A percentile compares a stretch with the other conserved stretches of the same genome.
phyloP scores from a whole-genome alignment of 1,284 basidiomycete genomes.

The Microbotryum silenes-acaulis region DNA sequence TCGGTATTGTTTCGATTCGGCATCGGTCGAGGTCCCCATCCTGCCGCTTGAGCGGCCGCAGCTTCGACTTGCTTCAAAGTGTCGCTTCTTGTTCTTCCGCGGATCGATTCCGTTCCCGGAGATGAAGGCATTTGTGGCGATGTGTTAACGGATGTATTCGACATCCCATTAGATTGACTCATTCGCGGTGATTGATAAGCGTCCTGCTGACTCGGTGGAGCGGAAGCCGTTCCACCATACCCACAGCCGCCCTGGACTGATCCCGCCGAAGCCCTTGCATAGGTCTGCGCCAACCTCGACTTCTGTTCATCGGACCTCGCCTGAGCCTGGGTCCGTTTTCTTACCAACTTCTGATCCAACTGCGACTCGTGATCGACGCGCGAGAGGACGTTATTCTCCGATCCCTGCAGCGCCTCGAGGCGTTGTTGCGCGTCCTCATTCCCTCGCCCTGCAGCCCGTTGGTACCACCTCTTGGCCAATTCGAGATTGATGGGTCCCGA shows the following conservation, averaged over 20 bases:
- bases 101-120: background rate
- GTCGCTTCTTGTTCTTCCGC: constrained; percentile 7
- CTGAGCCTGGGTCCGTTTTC: constrained; percentile 73
- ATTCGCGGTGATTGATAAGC: background rate
- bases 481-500: constrained; percentile 57
- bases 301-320: constrained; percentile 47
- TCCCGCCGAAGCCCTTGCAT: background rate
- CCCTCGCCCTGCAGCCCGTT: constrained; percentile 60
- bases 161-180: constrained; percentile 1
- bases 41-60: constrained; percentile 17
- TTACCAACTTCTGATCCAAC: constrained; percentile 68
- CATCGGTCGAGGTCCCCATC: constrained; percentile 18
- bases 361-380: constrained; percentile 70
- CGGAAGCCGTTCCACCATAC: too few species aligned
- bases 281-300: constrained; percentile 15
- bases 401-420: constrained; percentile 57
- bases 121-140: constrained; percentile 8
- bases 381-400: constrained; percentile 56
- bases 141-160: constrained; percentile 9
- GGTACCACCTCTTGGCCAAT: constrained; percentile 60
- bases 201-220: too few species aligned
- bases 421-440: constrained; percentile 74
- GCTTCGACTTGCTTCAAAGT: constrained; percentile 32
- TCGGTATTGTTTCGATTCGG: constrained; percentile 5
- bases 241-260: too few species aligned